Evolutionary conservation across 208 protist species (phyloP).

Genomic region (Wallacemonas sp.): DNA sequence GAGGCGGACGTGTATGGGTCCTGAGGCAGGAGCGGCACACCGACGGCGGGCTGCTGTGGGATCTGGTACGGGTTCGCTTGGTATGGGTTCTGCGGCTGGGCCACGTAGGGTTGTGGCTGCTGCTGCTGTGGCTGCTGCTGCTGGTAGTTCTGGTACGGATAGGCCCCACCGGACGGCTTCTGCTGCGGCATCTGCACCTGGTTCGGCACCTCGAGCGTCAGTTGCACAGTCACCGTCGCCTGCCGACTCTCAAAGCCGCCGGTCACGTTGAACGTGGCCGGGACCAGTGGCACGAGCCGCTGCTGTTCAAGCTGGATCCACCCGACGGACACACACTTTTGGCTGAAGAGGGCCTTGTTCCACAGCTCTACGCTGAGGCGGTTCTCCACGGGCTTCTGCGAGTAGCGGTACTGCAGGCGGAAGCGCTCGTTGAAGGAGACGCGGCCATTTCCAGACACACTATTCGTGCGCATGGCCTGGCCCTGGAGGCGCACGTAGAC

Average conservation of each 20-base stretch:
- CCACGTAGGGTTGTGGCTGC: neutral
- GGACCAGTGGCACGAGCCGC: slow-evolving; percentile 28
- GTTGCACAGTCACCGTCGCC: slow-evolving; percentile 31
- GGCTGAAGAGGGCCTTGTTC: slow-evolving; percentile 43
- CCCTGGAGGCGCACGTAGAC: slow-evolving; percentile 61
- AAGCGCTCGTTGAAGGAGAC: slow-evolving; percentile 47
- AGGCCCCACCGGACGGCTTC: slow-evolving; percentile 8
- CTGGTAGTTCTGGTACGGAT: slow-evolving; percentile 12
- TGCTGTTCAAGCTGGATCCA: slow-evolving; percentile 45
- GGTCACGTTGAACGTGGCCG: slow-evolving; percentile 27
- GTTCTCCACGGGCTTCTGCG: slow-evolving; percentile 22
- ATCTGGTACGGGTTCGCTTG: slow-evolving; percentile 11
- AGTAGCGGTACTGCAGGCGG: slow-evolving; percentile 38
- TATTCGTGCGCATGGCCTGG: slow-evolving; percentile 54
- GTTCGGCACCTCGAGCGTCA: slow-evolving; percentile 8
- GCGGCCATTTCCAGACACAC: slow-evolving; percentile 8
- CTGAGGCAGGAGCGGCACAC: slow-evolving; percentile 24
- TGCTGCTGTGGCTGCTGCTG: slow-evolving; percentile 14
- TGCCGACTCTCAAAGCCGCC: slow-evolving; percentile 45
- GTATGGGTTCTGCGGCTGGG: slow-evolving; percentile 1
- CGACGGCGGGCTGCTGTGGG: slow-evolving; percentile 20
- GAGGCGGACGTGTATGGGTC: slow-evolving; percentile 32
- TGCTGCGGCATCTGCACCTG: neutral
- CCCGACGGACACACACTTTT: slow-evolving; percentile 47
- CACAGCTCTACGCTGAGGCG: slow-evolving; percentile 61